These are phyloP conservation scores for Solanum lignicaule DNA, from an alignment of 257 asterid species.

Conservation along the genomic window DNA sequence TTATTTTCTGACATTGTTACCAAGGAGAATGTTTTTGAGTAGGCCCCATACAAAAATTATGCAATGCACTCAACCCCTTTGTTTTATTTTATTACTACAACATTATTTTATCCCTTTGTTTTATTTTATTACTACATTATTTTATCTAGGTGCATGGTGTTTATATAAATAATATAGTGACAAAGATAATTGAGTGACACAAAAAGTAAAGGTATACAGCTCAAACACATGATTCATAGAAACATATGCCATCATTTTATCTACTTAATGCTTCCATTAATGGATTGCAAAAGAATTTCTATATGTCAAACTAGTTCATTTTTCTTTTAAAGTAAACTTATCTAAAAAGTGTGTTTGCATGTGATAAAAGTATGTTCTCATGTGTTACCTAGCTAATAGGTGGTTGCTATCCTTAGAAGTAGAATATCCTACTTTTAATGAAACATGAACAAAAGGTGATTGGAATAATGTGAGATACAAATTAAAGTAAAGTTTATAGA, in stretches of 20 bases:
- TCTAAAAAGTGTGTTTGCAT: conserved; percentile 11
- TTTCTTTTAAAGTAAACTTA: neutral
- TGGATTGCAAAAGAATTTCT: neutral
- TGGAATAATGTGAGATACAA: neutral
- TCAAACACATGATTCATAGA: neutral
- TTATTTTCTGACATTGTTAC: neutral
- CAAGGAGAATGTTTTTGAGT: neutral
- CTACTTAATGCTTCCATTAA: neutral
- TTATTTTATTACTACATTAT: neutral
- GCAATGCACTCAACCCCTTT: neutral
- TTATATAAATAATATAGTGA: neutral
- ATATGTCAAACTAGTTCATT: neutral
- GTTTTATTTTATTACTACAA: neutral
- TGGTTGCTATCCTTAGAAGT: conserved; percentile 1
- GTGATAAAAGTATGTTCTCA: conserved; percentile 8
- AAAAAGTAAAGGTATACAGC: neutral
- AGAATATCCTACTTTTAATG: conserved; percentile 1
- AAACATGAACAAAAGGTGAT: neutral
- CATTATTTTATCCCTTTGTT: neutral
- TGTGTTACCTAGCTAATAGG: neutral
- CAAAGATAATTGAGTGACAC: neutral
- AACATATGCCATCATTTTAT: neutral
- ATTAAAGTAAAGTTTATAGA: neutral
- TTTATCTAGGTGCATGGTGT: neutral
- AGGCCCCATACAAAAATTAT: neutral